phyloP scores from a whole-genome alignment of 768 basidiomycete genomes.

The Clitopilus hobsonii region DNA sequence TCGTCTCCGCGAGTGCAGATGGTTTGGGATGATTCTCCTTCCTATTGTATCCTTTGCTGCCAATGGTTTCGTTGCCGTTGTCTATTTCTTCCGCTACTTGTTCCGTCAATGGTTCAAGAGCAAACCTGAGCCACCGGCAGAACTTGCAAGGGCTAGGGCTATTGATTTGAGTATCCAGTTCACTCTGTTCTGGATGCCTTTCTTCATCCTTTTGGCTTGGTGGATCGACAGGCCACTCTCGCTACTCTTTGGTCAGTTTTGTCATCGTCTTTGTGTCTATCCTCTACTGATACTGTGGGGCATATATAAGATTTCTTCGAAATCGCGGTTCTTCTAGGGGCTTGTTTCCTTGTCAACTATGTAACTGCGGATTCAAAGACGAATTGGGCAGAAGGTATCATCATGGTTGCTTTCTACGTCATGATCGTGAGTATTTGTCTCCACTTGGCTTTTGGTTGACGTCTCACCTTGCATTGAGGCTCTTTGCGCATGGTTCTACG shows the following conservation, averaged over 20 bases:
- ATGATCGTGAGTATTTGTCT: conserved; percentile 45
- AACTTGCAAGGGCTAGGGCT: conserved; percentile 62
- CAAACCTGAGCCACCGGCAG: conserved; percentile 41
- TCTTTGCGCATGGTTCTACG: conserved; percentile 64
- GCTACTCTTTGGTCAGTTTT: conserved; percentile 58
- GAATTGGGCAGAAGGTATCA: conserved; percentile 71
- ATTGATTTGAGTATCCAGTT: conserved; percentile 81
- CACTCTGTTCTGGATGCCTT: conserved; percentile 74
- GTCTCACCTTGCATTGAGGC: conserved; percentile 30
- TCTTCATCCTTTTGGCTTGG: conserved; percentile 67
- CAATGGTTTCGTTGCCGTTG: conserved; percentile 57
- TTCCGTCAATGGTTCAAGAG: conserved; percentile 35
- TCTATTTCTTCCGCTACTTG: conserved; percentile 47
- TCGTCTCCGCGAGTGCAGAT: conserved; percentile 42
- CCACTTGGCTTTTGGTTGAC: not conserved
- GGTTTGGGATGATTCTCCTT: conserved; percentile 70
- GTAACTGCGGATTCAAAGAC: conserved; percentile 77
- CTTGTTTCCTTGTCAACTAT: conserved; percentile 76
- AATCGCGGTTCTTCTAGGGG: conserved; percentile 56
- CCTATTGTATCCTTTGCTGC: conserved; percentile 73
- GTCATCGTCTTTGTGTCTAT: not conserved
- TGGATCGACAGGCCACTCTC: conserved; percentile 55
- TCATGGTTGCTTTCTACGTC: conserved; percentile 62
- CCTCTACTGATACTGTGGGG: not conserved
- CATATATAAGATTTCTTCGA: conserved; percentile 57